Percentiles rank a stretch among this genome's conserved stretches.
These are phyloP conservation scores for Suhomyces tanzawaensis DNA, from an alignment of 805 yeast species.

Conservation along the genomic window DNA sequence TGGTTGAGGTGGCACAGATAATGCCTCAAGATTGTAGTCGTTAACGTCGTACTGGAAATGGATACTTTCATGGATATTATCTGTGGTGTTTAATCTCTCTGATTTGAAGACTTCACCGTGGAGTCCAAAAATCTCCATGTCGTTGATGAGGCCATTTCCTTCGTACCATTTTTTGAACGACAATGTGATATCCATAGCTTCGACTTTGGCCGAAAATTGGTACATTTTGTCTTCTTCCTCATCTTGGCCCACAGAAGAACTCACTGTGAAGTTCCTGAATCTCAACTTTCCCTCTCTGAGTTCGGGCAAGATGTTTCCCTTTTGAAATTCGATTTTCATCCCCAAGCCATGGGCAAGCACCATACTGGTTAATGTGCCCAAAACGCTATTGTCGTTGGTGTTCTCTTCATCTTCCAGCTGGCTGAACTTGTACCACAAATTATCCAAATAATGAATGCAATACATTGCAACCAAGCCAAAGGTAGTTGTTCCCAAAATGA, in stretches of 20 bases:
- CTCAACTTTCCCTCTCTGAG: slow-evolving; percentile 50
- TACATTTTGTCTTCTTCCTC: slow-evolving; percentile 11
- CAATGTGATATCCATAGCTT: slow-evolving; percentile 43
- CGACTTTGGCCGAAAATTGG: slow-evolving; percentile 29
- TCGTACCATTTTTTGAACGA: slow-evolving; percentile 55
- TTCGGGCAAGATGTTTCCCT: slow-evolving; percentile 39
- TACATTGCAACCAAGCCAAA: slow-evolving; percentile 49
- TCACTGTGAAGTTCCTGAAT: slow-evolving; percentile 38
- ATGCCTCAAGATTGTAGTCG: slow-evolving; percentile 20
- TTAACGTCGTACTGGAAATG: slow-evolving; percentile 33
- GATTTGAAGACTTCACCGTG: slow-evolving; percentile 33
- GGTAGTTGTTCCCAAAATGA: slow-evolving; percentile 56
- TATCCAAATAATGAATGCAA: slow-evolving; percentile 37
- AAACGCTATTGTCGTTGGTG: slow-evolving; percentile 23
- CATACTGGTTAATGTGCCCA: slow-evolving; percentile 32
- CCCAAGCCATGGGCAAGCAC: slow-evolving; percentile 43
- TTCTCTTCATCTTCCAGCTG: slow-evolving; percentile 18
- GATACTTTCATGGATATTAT: slow-evolving; percentile 21
- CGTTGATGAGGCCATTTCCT: slow-evolving; percentile 51
- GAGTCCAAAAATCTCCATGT: slow-evolving; percentile 48
- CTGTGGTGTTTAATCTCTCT: not conserved
- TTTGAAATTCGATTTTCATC: slow-evolving; percentile 33
- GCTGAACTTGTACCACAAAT: slow-evolving; percentile 19
- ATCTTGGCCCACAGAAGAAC: slow-evolving; percentile 9
- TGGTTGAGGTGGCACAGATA: slow-evolving; percentile 1